phyloP scores from a whole-genome alignment of 2,329 filamentous ascomycete species.

The Alternaria brassicicola region DNA sequence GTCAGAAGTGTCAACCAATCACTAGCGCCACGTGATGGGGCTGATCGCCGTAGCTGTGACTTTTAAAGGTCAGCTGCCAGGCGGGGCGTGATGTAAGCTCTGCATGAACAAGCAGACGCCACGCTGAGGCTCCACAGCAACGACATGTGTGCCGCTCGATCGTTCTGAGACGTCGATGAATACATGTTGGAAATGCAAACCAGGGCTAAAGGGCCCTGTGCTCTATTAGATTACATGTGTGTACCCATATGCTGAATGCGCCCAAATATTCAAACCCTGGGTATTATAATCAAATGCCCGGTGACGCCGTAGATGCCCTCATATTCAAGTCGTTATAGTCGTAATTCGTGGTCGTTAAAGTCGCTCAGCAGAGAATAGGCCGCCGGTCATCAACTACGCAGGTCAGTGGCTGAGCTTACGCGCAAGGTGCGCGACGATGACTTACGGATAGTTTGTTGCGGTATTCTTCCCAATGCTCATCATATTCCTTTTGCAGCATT shows the following conservation, averaged over 20 bases:
- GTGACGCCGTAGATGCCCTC: constrained; percentile 8
- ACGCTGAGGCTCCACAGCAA: constrained; percentile 23
- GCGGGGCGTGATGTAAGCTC: constrained; percentile 20
- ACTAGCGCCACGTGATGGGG: neutral
- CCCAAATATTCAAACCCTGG: constrained; percentile 14
- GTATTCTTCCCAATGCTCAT: constrained; percentile 20
- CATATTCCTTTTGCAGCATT: constrained; percentile 40
- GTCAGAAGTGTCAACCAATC: constrained; percentile 3
- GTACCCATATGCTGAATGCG: constrained; percentile 14
- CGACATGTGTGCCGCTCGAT: constrained; percentile 8
- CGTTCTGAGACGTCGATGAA: constrained; percentile 3
- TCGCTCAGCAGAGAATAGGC: constrained; percentile 3
- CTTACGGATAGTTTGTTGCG: constrained; percentile 7
- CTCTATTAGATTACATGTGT: constrained; percentile 19
- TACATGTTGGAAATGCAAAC: constrained; percentile 1
- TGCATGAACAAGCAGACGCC: constrained; percentile 8
- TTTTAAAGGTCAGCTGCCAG: constrained; percentile 22
- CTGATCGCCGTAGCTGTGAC: constrained; percentile 17
- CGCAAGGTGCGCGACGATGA: neutral
- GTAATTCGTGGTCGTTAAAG: constrained; percentile 11
- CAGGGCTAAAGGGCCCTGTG: constrained; percentile 4
- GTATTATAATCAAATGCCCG: constrained; percentile 16
- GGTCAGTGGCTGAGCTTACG: neutral
- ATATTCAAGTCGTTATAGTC: constrained; percentile 9
- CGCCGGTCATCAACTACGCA: constrained; percentile 5